Evolutionary conservation across 768 basidiomycete species (phyloP).

Genomic region (Tulasnella sp.): DNA sequence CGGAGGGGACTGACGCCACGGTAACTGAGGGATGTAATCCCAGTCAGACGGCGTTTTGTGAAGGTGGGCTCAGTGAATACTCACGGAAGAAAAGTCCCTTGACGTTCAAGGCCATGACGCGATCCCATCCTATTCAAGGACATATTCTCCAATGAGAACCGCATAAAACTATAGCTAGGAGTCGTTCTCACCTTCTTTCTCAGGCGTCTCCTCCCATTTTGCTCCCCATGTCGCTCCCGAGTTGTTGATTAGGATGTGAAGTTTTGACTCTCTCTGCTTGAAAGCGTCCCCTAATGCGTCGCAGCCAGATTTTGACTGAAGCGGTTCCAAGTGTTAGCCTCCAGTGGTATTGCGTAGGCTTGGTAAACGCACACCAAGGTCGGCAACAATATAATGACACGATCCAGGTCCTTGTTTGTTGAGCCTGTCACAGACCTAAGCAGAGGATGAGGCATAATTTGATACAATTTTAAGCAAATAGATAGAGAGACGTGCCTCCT

Average conservation of each 20-base stretch:
- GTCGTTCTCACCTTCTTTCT: constrained; percentile 38
- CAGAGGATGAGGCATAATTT: background rate
- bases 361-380: constrained; percentile 48
- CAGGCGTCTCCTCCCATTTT: constrained; percentile 57
- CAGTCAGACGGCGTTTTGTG: too few species aligned
- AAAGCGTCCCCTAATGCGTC: constrained; percentile 59
- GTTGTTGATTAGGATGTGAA: constrained; percentile 80
- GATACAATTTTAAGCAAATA: background rate
- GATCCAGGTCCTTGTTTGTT: constrained; percentile 49
- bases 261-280: constrained; percentile 54
- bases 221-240: constrained; percentile 75
- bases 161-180: background rate
- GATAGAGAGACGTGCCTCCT: constrained; percentile 41
- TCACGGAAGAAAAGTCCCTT: constrained; percentile 75
- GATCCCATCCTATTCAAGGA: constrained; percentile 58
- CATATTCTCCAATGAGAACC: background rate
- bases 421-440: constrained; percentile 45
- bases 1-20: background rate
- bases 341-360: background rate
- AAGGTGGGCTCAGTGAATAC: too few species aligned
- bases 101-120: constrained; percentile 71
- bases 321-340: background rate
- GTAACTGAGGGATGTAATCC: constrained; percentile 37
- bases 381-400: constrained; percentile 63
- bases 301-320: constrained; percentile 67